phyloP scores from a whole-genome alignment of 169 alveolate genomes.

The Plasmodium cynomolgi region DNA sequence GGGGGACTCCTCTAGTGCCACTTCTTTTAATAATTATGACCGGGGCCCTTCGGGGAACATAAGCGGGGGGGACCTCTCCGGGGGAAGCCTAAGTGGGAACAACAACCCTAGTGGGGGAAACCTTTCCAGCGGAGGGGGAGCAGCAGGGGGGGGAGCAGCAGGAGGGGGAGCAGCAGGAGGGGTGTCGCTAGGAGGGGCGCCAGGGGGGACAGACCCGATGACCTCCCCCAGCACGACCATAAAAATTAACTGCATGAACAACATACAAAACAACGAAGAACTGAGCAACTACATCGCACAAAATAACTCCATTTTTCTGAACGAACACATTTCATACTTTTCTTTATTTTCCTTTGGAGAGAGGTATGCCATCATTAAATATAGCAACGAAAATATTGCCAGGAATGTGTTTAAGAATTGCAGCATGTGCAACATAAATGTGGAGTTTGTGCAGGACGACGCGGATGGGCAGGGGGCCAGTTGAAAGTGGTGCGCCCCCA shows the following conservation, averaged over 20 bases:
- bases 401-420: conserved; percentile 49
- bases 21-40: neutral
- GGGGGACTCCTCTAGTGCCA: neutral
- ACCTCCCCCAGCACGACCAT: conserved; percentile 30
- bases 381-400: conserved; percentile 39
- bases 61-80: neutral
- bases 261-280: conserved; percentile 51
- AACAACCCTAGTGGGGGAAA: neutral
- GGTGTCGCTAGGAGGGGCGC: neutral
- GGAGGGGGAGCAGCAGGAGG: neutral
- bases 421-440: conserved; percentile 28
- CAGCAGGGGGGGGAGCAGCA: neutral
- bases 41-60: neutral
- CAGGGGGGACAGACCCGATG: neutral
- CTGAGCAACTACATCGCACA: conserved; percentile 37
- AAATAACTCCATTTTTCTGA: conserved; percentile 64
- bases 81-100: neutral
- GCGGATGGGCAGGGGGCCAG: neutral
- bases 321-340: conserved; percentile 58
- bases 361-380: conserved; percentile 64
- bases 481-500: neutral
- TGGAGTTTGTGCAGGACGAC: conserved; percentile 69
- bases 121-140: neutral
- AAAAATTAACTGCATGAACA: conserved; percentile 25
- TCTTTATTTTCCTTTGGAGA: conserved; percentile 65